Base-by-base conservation (phyloP, 176 grass and related monocot species). In the Bromus sterilis region DNA sequence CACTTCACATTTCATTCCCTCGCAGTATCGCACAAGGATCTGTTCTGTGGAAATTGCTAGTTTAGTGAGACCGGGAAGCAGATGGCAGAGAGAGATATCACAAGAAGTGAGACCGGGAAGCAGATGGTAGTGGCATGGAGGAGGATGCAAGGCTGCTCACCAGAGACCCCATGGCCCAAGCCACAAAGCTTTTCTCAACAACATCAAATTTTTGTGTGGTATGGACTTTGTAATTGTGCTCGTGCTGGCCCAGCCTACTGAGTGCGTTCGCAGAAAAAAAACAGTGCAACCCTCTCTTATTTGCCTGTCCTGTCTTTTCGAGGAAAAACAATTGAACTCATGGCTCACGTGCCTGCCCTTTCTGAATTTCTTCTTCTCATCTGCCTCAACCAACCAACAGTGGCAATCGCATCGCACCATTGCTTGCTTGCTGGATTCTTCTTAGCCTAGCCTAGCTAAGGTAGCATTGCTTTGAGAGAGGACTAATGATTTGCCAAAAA, bases 211-310 rank as follows among this genome's bases (percentile, higher is more conserved):
- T 41, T 41, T 41, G 40, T 41, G 40, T 41, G 40, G 34, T 18
- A 42, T 34, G 66, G 74, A 83, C 66, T 79, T 31, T 13, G 33
- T 41, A 12, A 41, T 9, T 44, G 66, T 46, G 80, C 8, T n/a
- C n/a, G n/a, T 42, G 57, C 56, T 83, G 80, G 33, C 56, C 86
- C 74, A n/a, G 11, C 43, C 43, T 14, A 73, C 65, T 84, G 86
- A 88, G 81, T 88, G 86, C 86, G 37, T 11, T 30, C 1, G 81
- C 67, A 29, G 80, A 30, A 61, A 32, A 74, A 83, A 32, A 74
- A 83, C 32, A 16, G 43, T 16, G 48, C 35, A 75, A 51, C 62
- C 4, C 58, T 15, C 21, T 39, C 42, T 4, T 7, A 21, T 53
- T 6, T 51, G 36, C 73, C 2, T 77, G 79, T 61, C 62, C 2